These are phyloP conservation scores for Sugiyamaella qingdaonensis DNA, from an alignment of 805 yeast genomes.

Conservation along the genomic window DNA sequence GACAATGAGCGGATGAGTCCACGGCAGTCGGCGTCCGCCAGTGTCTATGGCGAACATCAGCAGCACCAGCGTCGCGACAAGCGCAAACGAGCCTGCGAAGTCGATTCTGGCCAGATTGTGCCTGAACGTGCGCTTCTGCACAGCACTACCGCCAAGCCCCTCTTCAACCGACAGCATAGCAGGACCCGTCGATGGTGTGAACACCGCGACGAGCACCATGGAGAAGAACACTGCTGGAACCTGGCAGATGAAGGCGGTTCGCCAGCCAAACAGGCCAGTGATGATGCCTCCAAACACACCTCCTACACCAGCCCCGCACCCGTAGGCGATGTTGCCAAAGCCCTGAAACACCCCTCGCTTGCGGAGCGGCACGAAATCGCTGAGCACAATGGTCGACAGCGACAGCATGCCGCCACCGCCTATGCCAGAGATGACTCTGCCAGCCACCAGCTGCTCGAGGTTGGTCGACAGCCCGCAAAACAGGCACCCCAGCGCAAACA, in stretches of 20 bases:
- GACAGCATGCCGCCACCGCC: conserved; percentile 91
- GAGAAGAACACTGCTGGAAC: conserved; percentile 39
- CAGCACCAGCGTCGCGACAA: conserved; percentile 55
- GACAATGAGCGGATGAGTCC: conserved; percentile 42
- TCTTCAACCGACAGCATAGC: not conserved
- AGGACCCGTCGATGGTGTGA: conserved; percentile 4
- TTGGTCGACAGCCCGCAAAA: conserved; percentile 50
- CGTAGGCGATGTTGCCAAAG: conserved; percentile 67
- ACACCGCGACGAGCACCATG: conserved; percentile 28
- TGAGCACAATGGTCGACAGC: conserved; percentile 66
- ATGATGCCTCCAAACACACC: conserved; percentile 55
- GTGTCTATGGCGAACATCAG: conserved; percentile 62
- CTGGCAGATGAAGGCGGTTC: conserved; percentile 42
- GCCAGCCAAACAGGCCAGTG: conserved; percentile 58
- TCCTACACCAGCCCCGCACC: conserved; percentile 71
- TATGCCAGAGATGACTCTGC: conserved; percentile 75
- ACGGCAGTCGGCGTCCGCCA: conserved; percentile 54
- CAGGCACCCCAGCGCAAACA: conserved; percentile 46
- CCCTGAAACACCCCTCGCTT: conserved; percentile 84
- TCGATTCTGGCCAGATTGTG: conserved; percentile 58
- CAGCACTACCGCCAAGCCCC: not conserved
- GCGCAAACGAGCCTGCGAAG: conserved; percentile 56
- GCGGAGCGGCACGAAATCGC: conserved; percentile 72
- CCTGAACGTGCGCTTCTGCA: conserved; percentile 28
- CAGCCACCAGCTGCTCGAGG: conserved; percentile 60